phyloP scores from a whole-genome alignment of 441 rosid species.

The Geranium incanum region DNA sequence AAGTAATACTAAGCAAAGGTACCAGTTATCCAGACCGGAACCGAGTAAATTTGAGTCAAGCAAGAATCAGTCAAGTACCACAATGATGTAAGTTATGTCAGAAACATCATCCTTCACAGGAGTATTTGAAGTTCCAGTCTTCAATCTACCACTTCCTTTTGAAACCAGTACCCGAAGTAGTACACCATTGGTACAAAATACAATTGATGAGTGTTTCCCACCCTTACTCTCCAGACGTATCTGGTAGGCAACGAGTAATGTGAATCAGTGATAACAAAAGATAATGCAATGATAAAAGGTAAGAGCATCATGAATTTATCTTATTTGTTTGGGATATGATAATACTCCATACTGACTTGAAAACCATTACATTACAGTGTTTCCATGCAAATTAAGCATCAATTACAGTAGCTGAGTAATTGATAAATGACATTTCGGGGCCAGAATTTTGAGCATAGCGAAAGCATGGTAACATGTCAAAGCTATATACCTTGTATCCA shows the following conservation, averaged over 20 bases:
- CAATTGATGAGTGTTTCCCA: slow-evolving; percentile 75
- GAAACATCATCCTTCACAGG: slow-evolving; percentile 35
- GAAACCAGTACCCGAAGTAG: slow-evolving; percentile 75
- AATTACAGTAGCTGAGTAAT: neutral
- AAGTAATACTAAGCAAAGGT: neutral
- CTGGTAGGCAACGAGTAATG: slow-evolving; percentile 27
- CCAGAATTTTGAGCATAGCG: neutral
- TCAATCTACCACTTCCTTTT: slow-evolving; percentile 35
- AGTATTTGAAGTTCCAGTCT: slow-evolving; percentile 25
- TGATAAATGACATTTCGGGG: neutral
- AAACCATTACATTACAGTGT: neutral
- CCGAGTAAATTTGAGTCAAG: neutral
- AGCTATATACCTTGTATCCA: slow-evolving; percentile 71
- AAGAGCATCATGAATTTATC: neutral
- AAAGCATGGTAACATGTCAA: neutral
- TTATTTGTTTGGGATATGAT: neutral
- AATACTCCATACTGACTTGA: neutral
- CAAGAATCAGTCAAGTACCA: slow-evolving; percentile 43
- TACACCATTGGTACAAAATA: slow-evolving; percentile 95
- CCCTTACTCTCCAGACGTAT: slow-evolving; percentile 90
- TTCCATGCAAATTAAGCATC: neutral
- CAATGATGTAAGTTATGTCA: slow-evolving; percentile 83
- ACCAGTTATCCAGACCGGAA: slow-evolving; percentile 5
- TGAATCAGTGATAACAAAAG: slow-evolving; percentile 11
- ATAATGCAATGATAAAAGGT: neutral